Evolutionary conservation across 345 rosid genomes (phyloP).

Genomic region (Carallia brachiata): DNA sequence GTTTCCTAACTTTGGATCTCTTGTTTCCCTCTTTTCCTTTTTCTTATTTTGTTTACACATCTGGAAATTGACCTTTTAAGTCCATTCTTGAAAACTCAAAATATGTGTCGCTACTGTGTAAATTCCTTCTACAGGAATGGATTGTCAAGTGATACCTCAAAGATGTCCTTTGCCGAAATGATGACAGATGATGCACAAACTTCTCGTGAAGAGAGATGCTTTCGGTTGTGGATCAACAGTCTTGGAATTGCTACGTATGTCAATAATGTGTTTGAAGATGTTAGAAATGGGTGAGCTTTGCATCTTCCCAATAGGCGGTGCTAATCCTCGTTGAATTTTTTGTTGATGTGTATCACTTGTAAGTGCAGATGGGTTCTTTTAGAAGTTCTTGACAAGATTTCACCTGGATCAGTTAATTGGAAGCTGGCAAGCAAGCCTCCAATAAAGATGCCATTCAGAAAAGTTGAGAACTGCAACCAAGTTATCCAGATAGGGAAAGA

Average conservation of each 20-base stretch:
- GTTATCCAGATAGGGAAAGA: slow-evolving; percentile 73
- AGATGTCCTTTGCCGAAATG: slow-evolving; percentile 86
- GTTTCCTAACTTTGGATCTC: not conserved
- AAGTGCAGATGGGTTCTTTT: slow-evolving; percentile 83
- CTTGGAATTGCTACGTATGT: slow-evolving; percentile 78
- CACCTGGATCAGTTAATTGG: slow-evolving; percentile 77
- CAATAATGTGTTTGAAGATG: slow-evolving; percentile 88
- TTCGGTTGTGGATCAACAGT: slow-evolving; percentile 97
- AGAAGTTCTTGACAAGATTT: slow-evolving; percentile 75
- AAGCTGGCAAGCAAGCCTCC: slow-evolving; percentile 82
- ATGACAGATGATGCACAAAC: slow-evolving; percentile 95
- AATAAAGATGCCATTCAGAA: slow-evolving; percentile 86
- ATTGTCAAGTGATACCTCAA: slow-evolving; percentile 56
- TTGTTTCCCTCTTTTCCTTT: not conserved
- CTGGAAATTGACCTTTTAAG: not conserved
- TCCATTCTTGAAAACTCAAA: not conserved
- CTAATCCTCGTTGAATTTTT: slow-evolving; percentile 2
- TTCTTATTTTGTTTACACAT: not conserved
- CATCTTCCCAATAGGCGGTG: not conserved
- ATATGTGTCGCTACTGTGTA: slow-evolving; percentile 5
- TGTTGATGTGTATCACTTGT: slow-evolving; percentile 22
- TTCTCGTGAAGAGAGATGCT: slow-evolving; percentile 97
- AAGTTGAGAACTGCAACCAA: slow-evolving; percentile 91
- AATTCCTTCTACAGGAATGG: slow-evolving; percentile 71
- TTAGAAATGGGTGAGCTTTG: slow-evolving; percentile 74